Conservation (phyloP, 257 asterid species). For the Gentiana macrophylla region DNA sequence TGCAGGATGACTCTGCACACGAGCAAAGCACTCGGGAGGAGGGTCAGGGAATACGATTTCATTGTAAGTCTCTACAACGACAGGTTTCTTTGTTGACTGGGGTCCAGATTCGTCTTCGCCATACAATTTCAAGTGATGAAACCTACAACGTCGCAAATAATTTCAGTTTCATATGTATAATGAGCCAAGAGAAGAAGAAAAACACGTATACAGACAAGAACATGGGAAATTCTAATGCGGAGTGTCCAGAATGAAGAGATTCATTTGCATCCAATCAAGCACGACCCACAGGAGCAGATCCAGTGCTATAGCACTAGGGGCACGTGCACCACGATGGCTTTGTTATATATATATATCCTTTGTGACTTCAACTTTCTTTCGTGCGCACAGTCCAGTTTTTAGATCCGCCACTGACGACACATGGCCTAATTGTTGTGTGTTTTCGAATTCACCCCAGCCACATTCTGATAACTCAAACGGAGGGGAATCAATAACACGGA, state of each 20-base stretch:
- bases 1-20: conserved; percentile 70
- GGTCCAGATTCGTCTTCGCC: conserved; percentile 60
- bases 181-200: not conserved
- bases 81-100: conserved; percentile 65
- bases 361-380: no score
- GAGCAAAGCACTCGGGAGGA: conserved; percentile 46
- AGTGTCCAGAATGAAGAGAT: no score
- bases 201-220: not conserved
- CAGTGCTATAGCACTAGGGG: no score
- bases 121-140: conserved; percentile 63
- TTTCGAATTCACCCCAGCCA: conserved; percentile 91
- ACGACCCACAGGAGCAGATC: no score
- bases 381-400: no score
- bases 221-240: no score
- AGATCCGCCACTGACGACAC: no score
- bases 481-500: conserved; percentile 56
- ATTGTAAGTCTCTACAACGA: conserved; percentile 55
- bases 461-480: conserved; percentile 85
- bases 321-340: no score
- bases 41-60: conserved; percentile 78
- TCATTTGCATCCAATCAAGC: no score
- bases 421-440: no score
- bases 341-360: no score
- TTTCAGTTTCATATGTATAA: conserved; percentile 3
- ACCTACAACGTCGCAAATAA: conserved; percentile 26